phyloP scores from a whole-genome alignment of 768 basidiomycete species.

The Terana coerulea region DNA sequence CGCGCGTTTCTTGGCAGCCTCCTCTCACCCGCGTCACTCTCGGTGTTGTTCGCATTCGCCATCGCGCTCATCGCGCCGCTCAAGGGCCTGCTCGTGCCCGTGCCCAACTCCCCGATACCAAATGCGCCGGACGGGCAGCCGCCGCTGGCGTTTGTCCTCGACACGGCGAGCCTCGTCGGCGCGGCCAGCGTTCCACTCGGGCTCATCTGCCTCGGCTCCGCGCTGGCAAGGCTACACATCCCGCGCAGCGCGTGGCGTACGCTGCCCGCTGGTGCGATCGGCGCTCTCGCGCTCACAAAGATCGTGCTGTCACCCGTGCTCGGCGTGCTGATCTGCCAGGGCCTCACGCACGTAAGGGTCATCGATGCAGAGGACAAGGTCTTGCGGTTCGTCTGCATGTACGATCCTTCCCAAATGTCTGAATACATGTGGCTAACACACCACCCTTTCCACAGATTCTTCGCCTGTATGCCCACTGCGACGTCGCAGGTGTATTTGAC shows the following conservation, averaged over 20 bases:
- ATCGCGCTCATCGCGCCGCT: conserved; percentile 53
- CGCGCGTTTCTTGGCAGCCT: conserved; percentile 30
- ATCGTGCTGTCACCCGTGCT: no score
- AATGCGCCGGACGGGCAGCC: conserved; percentile 64
- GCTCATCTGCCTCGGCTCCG: conserved; percentile 58
- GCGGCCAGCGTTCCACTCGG: conserved; percentile 62
- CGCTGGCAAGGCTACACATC: conserved; percentile 54
- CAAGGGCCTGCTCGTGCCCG: conserved; percentile 56
- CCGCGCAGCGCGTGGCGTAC: conserved; percentile 42
- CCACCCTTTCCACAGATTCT: conserved; percentile 17
- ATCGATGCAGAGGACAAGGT: conserved; percentile 29
- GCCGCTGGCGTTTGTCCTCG: conserved; percentile 58
- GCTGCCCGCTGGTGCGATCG: no score
- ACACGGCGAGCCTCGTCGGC: conserved; percentile 56
- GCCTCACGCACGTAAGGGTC: conserved; percentile 9
- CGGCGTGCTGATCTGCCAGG: conserved; percentile 46
- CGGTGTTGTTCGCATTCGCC: conserved; percentile 51
- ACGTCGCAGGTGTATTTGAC: conserved; percentile 26
- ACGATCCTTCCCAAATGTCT: neutral
- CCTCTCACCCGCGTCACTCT: conserved; percentile 45
- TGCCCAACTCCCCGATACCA: conserved; percentile 41
- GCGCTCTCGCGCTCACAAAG: no score
- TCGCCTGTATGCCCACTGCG: conserved; percentile 26
- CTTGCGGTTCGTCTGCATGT: conserved; percentile 30
- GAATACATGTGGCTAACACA: no score